Evolutionary conservation across 116 monocot genomes (phyloP), one percentile per base, ranked within the genome.

Genomic region (Cymodocea nodosa): DNA sequence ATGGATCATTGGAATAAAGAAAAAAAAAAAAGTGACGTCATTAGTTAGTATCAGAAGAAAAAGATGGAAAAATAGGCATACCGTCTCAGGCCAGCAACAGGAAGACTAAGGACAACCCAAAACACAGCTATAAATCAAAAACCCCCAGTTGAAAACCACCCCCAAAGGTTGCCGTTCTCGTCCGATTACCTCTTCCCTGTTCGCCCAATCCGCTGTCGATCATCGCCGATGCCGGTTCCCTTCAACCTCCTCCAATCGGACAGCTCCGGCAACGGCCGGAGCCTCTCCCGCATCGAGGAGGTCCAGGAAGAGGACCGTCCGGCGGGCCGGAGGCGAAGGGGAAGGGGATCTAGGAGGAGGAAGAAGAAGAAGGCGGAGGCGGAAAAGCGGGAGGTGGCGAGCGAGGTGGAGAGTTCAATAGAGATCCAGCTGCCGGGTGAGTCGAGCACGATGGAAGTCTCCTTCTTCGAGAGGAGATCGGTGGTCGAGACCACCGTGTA

Each of bases 331-430:
- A 17, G 13, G 51, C 66, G 52, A 14, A 66, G 53, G 25, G 1
- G 52, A 52, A 53, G 25, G 30, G n/a, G 53, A 53, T 52, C 30
- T 2, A 66, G 35, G 66, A 66, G 51, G 66, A 54, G 51, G n/a
- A 66, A 35, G 52, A 66, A n/a, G 16, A 66, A 35, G 30, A 66
- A 53, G 66, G 40, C 12, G 25, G 40, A 24, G 64, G 40, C 39
- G 23, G 30, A 30, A 30, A 50, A 50, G 64, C 51, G 35, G 25
- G 35, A 30, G 50, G 24, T 30, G 5, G 35, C 51, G 52, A 24
- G 4, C 17, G 9, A 25, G 35, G 66, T 24, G 35, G n/a, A 53
- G 24, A 13, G 66, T 12, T 52, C 39, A 4, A 23, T 12, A 9
- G 66, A 48, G 52, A 52, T 66, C 66, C 50, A 6, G 64, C 18